Evolutionary conservation across 768 basidiomycete species (phyloP).

Genomic region (Inosperma sp.): DNA sequence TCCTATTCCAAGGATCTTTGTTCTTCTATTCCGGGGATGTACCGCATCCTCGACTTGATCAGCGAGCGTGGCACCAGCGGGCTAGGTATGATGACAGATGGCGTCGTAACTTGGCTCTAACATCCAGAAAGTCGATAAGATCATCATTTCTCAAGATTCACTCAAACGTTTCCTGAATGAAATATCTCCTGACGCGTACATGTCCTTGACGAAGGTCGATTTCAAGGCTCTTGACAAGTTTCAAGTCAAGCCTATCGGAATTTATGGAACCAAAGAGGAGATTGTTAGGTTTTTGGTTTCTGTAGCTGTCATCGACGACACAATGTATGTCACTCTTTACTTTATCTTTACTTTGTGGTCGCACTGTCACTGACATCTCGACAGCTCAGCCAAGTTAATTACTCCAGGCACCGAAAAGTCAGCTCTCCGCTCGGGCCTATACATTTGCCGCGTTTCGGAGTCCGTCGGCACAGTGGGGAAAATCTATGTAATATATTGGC

Average conservation of each 20-base stretch:
- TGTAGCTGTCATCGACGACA: conserved; percentile 33
- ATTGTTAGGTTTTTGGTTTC: conserved; percentile 43
- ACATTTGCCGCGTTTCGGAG: conserved; percentile 31
- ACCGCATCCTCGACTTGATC: conserved; percentile 17
- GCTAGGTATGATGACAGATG: conserved; percentile 35
- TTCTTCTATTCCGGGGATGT: conserved; percentile 2
- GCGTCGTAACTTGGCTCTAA: background rate
- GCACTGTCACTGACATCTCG: background rate
- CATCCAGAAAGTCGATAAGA: conserved; percentile 47
- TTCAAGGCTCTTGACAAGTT: conserved; percentile 48
- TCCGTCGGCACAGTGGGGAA: conserved; percentile 15
- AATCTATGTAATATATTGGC: conserved; percentile 57
- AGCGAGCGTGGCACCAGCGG: conserved; percentile 24
- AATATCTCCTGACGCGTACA: conserved; percentile 48
- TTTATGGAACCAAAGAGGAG: conserved; percentile 53
- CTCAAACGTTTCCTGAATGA: conserved; percentile 45
- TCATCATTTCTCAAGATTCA: conserved; percentile 53
- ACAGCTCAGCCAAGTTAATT: conserved; percentile 1
- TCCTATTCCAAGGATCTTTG: background rate
- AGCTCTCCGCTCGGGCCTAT: conserved; percentile 47
- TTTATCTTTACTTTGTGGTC: background rate
- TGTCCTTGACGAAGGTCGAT: conserved; percentile 51
- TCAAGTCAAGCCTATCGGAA: conserved; percentile 45
- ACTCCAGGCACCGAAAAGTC: conserved; percentile 10
- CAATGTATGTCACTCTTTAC: conserved; percentile 18